These are phyloP conservation scores for Malassezia arunalokei DNA, from an alignment of 1,284 basidiomycete genomes.

Conservation along the genomic window DNA sequence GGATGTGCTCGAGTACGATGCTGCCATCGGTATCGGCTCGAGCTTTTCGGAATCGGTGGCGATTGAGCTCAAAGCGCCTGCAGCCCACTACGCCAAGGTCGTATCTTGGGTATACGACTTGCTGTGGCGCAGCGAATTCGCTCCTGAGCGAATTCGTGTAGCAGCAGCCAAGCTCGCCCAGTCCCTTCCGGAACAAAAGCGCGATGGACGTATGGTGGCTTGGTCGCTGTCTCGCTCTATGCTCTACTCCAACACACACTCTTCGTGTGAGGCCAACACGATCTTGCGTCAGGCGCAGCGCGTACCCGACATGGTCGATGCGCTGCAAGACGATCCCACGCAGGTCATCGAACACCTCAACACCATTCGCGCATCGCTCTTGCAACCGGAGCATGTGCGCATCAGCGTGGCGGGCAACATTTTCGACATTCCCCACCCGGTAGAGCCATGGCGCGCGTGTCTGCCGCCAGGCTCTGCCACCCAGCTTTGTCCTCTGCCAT, in stretches of 20 bases:
- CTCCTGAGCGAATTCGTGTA: slow-evolving; percentile 74
- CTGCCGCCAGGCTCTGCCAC: slow-evolving; percentile 36
- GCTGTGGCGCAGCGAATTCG: slow-evolving; percentile 68
- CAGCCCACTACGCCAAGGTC: slow-evolving; percentile 64
- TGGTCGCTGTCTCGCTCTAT: slow-evolving; percentile 61
- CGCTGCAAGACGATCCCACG: slow-evolving; percentile 49
- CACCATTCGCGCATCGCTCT: slow-evolving; percentile 22
- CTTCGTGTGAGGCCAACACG: slow-evolving; percentile 61
- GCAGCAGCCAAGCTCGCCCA: slow-evolving; percentile 80
- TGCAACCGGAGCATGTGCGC: slow-evolving; percentile 63
- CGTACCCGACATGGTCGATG: slow-evolving; percentile 62
- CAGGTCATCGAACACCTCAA: slow-evolving; percentile 31
- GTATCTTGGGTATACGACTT: slow-evolving; percentile 81
- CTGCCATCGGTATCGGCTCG: slow-evolving; percentile 57
- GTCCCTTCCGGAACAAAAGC: slow-evolving; percentile 81
- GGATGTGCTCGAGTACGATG: slow-evolving; percentile 78
- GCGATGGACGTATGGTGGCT: slow-evolving; percentile 71
- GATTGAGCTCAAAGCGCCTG: slow-evolving; percentile 66
- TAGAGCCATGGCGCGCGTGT: slow-evolving; percentile 45
- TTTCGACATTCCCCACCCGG: slow-evolving; percentile 59
- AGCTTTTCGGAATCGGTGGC: slow-evolving; percentile 61
- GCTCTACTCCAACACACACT: slow-evolving; percentile 58
- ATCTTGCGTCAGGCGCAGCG: slow-evolving; percentile 67
- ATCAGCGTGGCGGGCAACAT: slow-evolving; percentile 82
- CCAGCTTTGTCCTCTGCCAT: slow-evolving; percentile 56